Evolutionary conservation across 257 asterid species (phyloP).

Genomic region (Gardenia jasminoides): DNA sequence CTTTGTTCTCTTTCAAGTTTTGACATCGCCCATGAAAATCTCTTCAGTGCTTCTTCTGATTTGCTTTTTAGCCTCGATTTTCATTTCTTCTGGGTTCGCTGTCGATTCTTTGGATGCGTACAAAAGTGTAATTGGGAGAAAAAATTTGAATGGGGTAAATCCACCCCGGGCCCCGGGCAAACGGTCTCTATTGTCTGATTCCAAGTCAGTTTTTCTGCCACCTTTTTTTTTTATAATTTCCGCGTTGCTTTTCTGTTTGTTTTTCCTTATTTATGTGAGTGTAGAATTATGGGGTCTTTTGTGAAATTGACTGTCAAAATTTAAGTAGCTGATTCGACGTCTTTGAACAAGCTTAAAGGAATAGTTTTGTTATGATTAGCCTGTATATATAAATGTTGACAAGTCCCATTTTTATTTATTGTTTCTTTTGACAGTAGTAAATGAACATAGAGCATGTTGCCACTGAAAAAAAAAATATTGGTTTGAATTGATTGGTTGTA

Average conservation of each 20-base stretch:
- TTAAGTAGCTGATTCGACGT: too few relatives aligned
- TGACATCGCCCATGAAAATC: constrained; percentile 37
- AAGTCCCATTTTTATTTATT: too few relatives aligned
- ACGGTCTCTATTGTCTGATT: constrained; percentile 49
- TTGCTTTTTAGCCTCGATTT: constrained; percentile 18
- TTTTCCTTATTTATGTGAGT: too few relatives aligned
- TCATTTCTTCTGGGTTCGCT: constrained; percentile 25
- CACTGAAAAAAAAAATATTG: too few relatives aligned
- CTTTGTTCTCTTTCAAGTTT: not conserved
- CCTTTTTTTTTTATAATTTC: not conserved
- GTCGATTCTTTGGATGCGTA: constrained; percentile 24
- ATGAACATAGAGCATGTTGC: too few relatives aligned
- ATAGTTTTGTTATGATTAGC: too few relatives aligned
- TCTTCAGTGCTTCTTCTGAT: constrained; percentile 15
- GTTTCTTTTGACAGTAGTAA: too few relatives aligned
- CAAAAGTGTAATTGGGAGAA: constrained; percentile 19
- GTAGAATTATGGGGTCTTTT: not conserved
- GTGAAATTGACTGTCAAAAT: too few relatives aligned
- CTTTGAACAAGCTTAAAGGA: too few relatives aligned
- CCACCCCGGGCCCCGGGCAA: constrained; percentile 39
- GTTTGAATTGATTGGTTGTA: too few relatives aligned
- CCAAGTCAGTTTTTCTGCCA: constrained; percentile 34
- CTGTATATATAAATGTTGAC: too few relatives aligned
- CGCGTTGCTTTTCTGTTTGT: too few relatives aligned
- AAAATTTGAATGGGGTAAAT: constrained; percentile 25